Base-by-base conservation (phyloP, 345 rosid genomes). In the Lepidium didymum region DNA sequence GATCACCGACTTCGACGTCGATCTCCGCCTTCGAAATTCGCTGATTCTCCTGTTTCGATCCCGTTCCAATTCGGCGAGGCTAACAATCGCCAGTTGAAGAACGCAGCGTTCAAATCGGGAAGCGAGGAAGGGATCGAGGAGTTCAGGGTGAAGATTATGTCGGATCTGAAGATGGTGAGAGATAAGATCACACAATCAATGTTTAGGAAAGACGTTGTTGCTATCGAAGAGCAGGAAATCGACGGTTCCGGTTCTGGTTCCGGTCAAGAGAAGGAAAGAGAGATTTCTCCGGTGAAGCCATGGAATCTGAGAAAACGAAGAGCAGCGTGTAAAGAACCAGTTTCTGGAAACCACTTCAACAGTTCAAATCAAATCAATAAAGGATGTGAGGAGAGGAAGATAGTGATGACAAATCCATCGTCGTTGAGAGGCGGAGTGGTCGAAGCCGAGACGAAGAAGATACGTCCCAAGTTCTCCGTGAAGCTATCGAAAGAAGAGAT, bases 271-370 rank as follows among this genome's bases (percentile, higher is more conserved):
- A 71, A 74, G 21, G 81, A 75, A 52, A 67, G 36, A 46, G 79
- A 65, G 25, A 56, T 76, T 23, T 61, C 78, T 35, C 62, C 76
- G 63, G 72, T 25, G 21, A 81, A 78, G 79, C 95, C 89, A 21
- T 92, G 96, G 98, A 92, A 89, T 74, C 85, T 92, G 62, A 81
- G 96, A 58, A 92, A 88, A 7, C 79, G 95, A 65, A 82, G 88
- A 69, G 82, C 88, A 5, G 87, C 89, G 8, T 85, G 86, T 42
- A 91, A 81, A 62, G 87, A 82, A 5, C 84, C 87, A 18, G 7
- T 73, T 36, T 63, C 54, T 23, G 42, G 16, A 3, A 54, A 44
- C 4, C 67, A 34, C 4, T 19, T 5, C 31, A 49, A 59, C 50
- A 8, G 54, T 33, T 64, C 27, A 43, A 76, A 46, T 21, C 72